A percentile compares a stretch with the other conserved stretches of the same genome.
These are phyloP conservation scores for Macrocystidia cucumis DNA, from an alignment of 1,284 basidiomycete genomes.

Conservation along the genomic window DNA sequence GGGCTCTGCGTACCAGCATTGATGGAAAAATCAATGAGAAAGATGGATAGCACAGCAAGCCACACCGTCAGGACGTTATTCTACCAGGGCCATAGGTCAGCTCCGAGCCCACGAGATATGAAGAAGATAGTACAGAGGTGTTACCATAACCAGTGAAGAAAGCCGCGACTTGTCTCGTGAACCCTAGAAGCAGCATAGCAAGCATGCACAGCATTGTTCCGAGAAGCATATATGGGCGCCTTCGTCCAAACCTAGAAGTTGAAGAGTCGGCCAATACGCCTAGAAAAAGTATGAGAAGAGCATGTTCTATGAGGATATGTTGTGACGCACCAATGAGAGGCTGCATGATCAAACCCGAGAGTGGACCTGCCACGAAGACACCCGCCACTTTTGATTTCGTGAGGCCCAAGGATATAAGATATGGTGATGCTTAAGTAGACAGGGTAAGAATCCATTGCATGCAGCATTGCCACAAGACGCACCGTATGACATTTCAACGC, in stretches of 20 bases:
- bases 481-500: slow-evolving; percentile 90
- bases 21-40: slow-evolving; percentile 88
- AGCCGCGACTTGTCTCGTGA: slow-evolving; percentile 67
- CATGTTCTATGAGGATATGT: no score
- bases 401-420: slow-evolving; percentile 85
- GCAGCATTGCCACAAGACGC: slow-evolving; percentile 13
- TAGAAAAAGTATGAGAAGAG: slow-evolving; percentile 16
- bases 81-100: slow-evolving; percentile 22
- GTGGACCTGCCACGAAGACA: slow-evolving; percentile 91
- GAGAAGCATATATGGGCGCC: slow-evolving; percentile 80
- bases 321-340: slow-evolving; percentile 70
- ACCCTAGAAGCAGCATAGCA: slow-evolving; percentile 82
- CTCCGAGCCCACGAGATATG: neutral
- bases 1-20: slow-evolving; percentile 61
- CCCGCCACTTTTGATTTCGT: slow-evolving; percentile 84
- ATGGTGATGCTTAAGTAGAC: slow-evolving; percentile 77
- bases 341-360: slow-evolving; percentile 89
- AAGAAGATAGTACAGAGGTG: slow-evolving; percentile 14
- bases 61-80: slow-evolving; percentile 62
- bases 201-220: slow-evolving; percentile 62
- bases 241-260: slow-evolving; percentile 77
- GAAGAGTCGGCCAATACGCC: slow-evolving; percentile 82
- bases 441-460: no score
- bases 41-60: slow-evolving; percentile 82
- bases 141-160: slow-evolving; percentile 41